Evolutionary conservation across 2,329 filamentous ascomycete species (phyloP).

Genomic region (Xylariomycetidae sp.): DNA sequence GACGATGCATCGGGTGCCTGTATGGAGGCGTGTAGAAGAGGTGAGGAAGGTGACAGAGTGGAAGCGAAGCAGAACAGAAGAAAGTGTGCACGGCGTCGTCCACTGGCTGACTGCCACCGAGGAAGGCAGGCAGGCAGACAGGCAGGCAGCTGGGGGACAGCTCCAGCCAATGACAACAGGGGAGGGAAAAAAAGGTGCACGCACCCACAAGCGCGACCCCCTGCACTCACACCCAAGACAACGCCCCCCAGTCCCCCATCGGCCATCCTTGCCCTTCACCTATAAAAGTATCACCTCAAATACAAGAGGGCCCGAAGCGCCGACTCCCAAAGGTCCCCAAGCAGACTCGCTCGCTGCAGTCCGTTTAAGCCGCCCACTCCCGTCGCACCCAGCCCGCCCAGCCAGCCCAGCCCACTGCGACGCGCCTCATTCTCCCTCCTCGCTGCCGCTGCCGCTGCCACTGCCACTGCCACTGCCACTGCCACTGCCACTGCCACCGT

Average conservation of each 20-base stretch:
- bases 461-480: not conserved
- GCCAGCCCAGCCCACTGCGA: constrained; percentile 3
- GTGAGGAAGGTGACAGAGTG: no score
- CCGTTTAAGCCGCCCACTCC: constrained; percentile 14
- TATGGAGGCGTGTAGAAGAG: no score
- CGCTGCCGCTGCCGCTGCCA: constrained; percentile 1
- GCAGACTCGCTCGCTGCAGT: constrained; percentile 10
- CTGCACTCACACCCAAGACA: no score
- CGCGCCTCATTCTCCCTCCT: not conserved
- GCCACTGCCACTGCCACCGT: not conserved
- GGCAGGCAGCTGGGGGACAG: no score
- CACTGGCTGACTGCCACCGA: no score
- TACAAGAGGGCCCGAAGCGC: constrained; percentile 22
- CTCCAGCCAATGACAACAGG: constrained; percentile 11
- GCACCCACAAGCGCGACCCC: constrained; percentile 10
- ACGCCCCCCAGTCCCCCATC: constrained; percentile 9
- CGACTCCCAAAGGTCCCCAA: constrained; percentile 16
- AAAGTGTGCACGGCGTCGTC: constrained; percentile 9
- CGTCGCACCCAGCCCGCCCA: constrained; percentile 11
- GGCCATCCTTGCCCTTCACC: constrained; percentile 18
- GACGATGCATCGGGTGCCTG: no score
- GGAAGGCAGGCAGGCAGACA: no score
- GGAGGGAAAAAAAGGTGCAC: constrained; percentile 13
- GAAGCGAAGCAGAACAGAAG: constrained; percentile 7
- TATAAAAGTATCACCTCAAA: constrained; percentile 24